Evolutionary conservation across 176 grass and related monocot species (phyloP).

Genomic region (Hsuehochloa calcarea): DNA sequence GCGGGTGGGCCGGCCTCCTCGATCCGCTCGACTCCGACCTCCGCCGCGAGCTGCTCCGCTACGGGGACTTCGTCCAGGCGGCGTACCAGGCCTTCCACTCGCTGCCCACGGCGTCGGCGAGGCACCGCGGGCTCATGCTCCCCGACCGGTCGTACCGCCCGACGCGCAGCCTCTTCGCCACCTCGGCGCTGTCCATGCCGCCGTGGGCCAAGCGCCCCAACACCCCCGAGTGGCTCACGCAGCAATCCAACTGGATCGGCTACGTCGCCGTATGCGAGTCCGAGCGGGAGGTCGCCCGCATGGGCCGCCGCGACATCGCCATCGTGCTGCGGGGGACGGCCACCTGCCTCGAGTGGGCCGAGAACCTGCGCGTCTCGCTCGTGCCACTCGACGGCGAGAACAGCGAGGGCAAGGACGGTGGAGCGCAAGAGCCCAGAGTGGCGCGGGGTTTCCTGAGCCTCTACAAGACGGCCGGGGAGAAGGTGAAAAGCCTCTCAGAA

Average conservation of each 20-base stretch:
- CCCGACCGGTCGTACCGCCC: slow-evolving; percentile 78
- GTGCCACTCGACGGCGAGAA: slow-evolving; percentile 44
- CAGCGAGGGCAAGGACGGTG: background rate
- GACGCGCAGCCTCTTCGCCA: slow-evolving; percentile 80
- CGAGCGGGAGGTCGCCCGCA: slow-evolving; percentile 71
- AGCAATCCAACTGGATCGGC: slow-evolving; percentile 81
- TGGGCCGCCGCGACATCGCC: slow-evolving; percentile 85
- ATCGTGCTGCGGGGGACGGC: slow-evolving; percentile 84
- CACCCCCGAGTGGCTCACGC: slow-evolving; percentile 82
- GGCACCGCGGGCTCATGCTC: slow-evolving; percentile 62
- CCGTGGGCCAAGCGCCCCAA: slow-evolving; percentile 56
- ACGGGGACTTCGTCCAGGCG: slow-evolving; percentile 72
- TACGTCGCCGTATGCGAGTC: slow-evolving; percentile 94
- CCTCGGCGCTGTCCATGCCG: slow-evolving; percentile 70
- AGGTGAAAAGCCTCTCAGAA: slow-evolving; percentile 57
- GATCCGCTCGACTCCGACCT: slow-evolving; percentile 87
- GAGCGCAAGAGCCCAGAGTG: slow-evolving; percentile 54
- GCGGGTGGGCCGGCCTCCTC: slow-evolving; percentile 64
- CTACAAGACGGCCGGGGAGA: slow-evolving; percentile 71
- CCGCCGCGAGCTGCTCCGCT: slow-evolving; percentile 82
- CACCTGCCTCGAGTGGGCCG: slow-evolving; percentile 91
- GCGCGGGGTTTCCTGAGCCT: slow-evolving; percentile 69
- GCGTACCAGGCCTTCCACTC: slow-evolving; percentile 95
- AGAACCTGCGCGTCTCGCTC: slow-evolving; percentile 70
- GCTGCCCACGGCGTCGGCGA: slow-evolving; percentile 41